Conservation (phyloP, 441 rosid species). For the Aquilaria agallochum region DNA sequence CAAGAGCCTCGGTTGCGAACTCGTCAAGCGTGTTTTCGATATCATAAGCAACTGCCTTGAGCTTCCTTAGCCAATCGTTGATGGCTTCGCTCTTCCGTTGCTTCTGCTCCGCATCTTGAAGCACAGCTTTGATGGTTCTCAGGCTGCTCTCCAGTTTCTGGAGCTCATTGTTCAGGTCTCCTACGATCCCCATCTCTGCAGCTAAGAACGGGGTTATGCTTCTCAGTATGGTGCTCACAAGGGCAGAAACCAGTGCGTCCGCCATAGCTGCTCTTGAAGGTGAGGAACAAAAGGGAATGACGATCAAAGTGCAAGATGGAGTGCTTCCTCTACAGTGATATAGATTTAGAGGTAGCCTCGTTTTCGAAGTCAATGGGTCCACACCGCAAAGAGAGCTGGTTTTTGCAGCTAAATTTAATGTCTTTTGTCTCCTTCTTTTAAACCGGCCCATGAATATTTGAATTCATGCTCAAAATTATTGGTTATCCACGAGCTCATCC, state of each 20-base stretch:
- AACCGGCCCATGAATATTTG: too few relatives aligned
- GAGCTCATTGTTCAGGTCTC: conserved; percentile 1
- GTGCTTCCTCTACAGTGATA: too few relatives aligned
- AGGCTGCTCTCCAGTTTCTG: conserved; percentile 1
- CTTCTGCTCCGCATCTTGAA: conserved; percentile 10
- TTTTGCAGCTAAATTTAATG: too few relatives aligned
- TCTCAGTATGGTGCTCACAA: conserved; percentile 6
- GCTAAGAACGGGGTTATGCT: conserved; percentile 1
- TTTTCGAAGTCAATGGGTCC: too few relatives aligned
- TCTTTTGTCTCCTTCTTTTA: too few relatives aligned
- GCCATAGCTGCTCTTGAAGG: conserved; percentile 2
- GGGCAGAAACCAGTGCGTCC: conserved; percentile 3
- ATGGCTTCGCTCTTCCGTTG: conserved; percentile 6
- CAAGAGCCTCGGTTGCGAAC: conserved; percentile 7
- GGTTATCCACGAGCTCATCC: too few relatives aligned
- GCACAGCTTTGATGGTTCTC: conserved; percentile 9
- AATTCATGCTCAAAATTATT: too few relatives aligned
- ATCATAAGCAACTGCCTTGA: conserved; percentile 8
- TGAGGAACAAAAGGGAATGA: too few relatives aligned
- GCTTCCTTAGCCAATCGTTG: conserved; percentile 10
- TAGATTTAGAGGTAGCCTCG: too few relatives aligned
- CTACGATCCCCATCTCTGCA: background rate
- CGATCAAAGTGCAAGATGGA: too few relatives aligned
- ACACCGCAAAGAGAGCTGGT: too few relatives aligned
- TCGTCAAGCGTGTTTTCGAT: conserved; percentile 1